phyloP scores from a whole-genome alignment of 805 yeast genomes.

The Huiozyma naganishii region DNA sequence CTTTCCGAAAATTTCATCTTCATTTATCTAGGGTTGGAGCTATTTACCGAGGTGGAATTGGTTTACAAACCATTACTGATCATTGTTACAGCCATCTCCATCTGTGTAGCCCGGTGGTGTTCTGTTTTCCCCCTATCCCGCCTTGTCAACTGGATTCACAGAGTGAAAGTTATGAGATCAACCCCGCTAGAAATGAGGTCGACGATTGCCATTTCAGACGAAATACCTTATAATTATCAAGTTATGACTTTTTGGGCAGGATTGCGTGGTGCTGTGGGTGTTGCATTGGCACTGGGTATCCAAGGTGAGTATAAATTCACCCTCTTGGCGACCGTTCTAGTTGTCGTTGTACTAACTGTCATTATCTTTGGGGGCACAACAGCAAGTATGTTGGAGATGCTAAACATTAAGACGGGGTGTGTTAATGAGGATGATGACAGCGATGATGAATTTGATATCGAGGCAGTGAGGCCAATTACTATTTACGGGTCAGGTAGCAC shows the following conservation, averaged over 20 bases:
- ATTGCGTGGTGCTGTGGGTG: slow-evolving; percentile 97
- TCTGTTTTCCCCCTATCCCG: slow-evolving; percentile 92
- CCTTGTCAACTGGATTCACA: slow-evolving; percentile 68
- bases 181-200: slow-evolving; percentile 10
- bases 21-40: slow-evolving; percentile 84
- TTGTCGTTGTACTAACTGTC: slow-evolving; percentile 92
- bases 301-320: slow-evolving; percentile 90
- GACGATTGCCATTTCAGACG: slow-evolving; percentile 49
- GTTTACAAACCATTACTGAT: slow-evolving; percentile 90
- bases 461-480: slow-evolving; percentile 38
- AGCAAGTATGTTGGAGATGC: slow-evolving; percentile 92
- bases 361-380: slow-evolving; percentile 97
- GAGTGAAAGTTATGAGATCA: slow-evolving; percentile 42
- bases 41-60: slow-evolving; percentile 91
- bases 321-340: slow-evolving; percentile 85
- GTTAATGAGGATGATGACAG: slow-evolving; percentile 63
- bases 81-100: slow-evolving; percentile 78
- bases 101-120: slow-evolving; percentile 92
- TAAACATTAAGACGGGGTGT: slow-evolving; percentile 88
- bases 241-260: slow-evolving; percentile 99
- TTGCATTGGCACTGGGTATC: slow-evolving; percentile 93
- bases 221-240: slow-evolving; percentile 89
- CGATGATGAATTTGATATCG: slow-evolving; percentile 94
- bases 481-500: slow-evolving; percentile 3
- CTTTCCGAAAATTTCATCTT: slow-evolving; percentile 93